Evolutionary conservation across 1,284 basidiomycete genomes (phyloP).

Genomic region (Golubevia sp.): DNA sequence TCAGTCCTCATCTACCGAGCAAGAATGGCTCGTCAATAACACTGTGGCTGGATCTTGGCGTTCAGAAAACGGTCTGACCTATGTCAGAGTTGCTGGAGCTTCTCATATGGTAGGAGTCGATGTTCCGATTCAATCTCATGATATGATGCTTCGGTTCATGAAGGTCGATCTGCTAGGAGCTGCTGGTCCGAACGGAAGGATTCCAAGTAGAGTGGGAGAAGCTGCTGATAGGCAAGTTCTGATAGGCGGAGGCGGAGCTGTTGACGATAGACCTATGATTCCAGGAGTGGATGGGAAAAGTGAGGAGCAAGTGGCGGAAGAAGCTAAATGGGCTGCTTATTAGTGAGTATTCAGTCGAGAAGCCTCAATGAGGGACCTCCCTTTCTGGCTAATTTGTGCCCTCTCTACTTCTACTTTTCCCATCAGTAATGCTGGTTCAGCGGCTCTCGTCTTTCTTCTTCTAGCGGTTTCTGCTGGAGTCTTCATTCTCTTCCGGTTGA

Average conservation of each 20-base stretch:
- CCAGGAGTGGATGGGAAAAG: slow-evolving; percentile 43
- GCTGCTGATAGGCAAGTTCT: slow-evolving; percentile 18
- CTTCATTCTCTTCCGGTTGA: slow-evolving; percentile 35
- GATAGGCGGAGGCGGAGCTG: slow-evolving; percentile 18
- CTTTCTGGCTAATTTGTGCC: neutral
- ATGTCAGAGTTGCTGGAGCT: slow-evolving; percentile 42
- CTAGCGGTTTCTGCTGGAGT: slow-evolving; percentile 32
- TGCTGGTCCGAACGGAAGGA: slow-evolving; percentile 34
- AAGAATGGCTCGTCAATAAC: slow-evolving; percentile 49
- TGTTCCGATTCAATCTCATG: slow-evolving; percentile 45
- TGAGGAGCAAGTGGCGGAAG: slow-evolving; percentile 40
- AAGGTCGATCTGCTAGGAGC: slow-evolving; percentile 37
- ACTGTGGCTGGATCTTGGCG: slow-evolving; percentile 42
- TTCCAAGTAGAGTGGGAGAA: slow-evolving; percentile 31
- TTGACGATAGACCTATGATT: slow-evolving; percentile 33
- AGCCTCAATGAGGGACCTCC: neutral
- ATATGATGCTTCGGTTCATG: slow-evolving; percentile 61
- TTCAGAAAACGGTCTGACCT: slow-evolving; percentile 40
- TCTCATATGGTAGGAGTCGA: slow-evolving; percentile 59
- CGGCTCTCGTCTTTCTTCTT: slow-evolving; percentile 29
- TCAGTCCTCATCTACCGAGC: slow-evolving; percentile 13
- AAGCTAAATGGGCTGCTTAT: slow-evolving; percentile 51
- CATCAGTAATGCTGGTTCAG: slow-evolving; percentile 26
- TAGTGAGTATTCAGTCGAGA: slow-evolving; percentile 23
- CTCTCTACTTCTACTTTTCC: neutral